Base-by-base conservation (phyloP, 108 stramenopile species). In the Nitzschia palea region DNA sequence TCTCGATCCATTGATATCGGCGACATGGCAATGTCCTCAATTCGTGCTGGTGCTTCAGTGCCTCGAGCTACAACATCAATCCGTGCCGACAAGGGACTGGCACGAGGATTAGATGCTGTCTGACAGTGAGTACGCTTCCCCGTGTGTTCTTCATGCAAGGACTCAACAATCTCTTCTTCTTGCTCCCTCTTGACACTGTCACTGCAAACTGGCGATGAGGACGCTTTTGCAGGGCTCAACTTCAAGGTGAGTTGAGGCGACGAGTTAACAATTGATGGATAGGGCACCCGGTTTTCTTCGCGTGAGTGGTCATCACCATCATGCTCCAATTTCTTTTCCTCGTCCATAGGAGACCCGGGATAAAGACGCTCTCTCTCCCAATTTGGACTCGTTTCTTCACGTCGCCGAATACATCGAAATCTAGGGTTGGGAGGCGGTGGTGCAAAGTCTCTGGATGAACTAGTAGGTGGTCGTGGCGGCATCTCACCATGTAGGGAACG, bases 11-110 rank as follows among this genome's bases (percentile, higher is more conserved):
- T 55, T 2, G 79, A 60, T n/a, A 81, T 29, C 0, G 80, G 80
- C 22, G 80, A 81, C 74, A 76, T 76, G 4, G 65, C 60, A 56
- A 76, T 76, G 23, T 76, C 74, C 23, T 76, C 74, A 2, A 68
- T 62, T 30, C 29, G 32, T 14, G 58, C 22, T 2, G 34, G 8
- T 3, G 34, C 37, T 15, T 60, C 58, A 3, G 58, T 33, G 25
- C 55, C 58, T 18, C 17, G 9, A 4, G 27, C 28, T 14, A 32
- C 54, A 20, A 55, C 29, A 55, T 20, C 20, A 27, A 32, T 55
- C 30, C 31, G 54, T 29, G 28, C 54, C 9, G 54, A 55, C 29
- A 32, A 5, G 22, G 54, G 54, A 31, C 54, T 55, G 6, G 54
- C 54, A 6, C 28, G 30, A 12, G 54, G 3, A 4, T 15, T 32